phyloP scores from a whole-genome alignment of 768 basidiomycete genomes.

The Sutorius australiensis region DNA sequence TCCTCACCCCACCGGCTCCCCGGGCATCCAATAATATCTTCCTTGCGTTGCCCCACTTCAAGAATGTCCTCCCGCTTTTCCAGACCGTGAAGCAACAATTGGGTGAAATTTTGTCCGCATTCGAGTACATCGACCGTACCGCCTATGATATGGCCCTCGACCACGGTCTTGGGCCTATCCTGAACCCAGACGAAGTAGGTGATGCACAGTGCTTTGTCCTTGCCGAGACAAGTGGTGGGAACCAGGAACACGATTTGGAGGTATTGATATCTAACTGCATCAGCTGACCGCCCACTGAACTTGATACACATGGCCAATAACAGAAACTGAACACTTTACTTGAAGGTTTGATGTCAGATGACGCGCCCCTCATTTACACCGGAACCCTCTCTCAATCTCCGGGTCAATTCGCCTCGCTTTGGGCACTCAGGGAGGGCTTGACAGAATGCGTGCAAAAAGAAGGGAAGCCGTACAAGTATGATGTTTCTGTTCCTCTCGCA shows the following conservation, averaged over 20 bases:
- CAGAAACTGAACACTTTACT: constrained; percentile 86
- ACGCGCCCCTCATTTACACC: constrained; percentile 75
- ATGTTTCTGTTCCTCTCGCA: constrained; percentile 83
- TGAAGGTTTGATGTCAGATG: constrained; percentile 70
- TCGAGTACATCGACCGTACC: constrained; percentile 91
- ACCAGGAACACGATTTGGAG: constrained; percentile 90
- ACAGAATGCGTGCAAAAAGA: constrained; percentile 91
- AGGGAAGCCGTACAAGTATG: constrained; percentile 96
- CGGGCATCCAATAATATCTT: constrained; percentile 89
- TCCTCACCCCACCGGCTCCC: constrained; percentile 81
- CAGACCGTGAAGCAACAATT: constrained; percentile 75
- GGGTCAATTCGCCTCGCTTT: constrained; percentile 83
- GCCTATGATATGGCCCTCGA: constrained; percentile 81
- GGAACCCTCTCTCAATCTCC: constrained; percentile 91
- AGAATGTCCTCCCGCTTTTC: constrained; percentile 83
- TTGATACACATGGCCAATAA: not conserved
- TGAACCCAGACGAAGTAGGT: constrained; percentile 68
- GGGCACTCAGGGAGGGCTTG: constrained; percentile 89
- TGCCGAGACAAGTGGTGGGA: constrained; percentile 91
- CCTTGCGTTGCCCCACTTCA: constrained; percentile 82
- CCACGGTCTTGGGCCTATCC: constrained; percentile 75
- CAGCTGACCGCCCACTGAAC: constrained; percentile 13
- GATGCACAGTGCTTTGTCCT: constrained; percentile 87
- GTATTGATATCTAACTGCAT: constrained; percentile 38
- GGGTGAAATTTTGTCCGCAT: constrained; percentile 94